These are phyloP conservation scores for Pueraria montana DNA, from an alignment of 306 rosid genomes.

Conservation along the genomic window DNA sequence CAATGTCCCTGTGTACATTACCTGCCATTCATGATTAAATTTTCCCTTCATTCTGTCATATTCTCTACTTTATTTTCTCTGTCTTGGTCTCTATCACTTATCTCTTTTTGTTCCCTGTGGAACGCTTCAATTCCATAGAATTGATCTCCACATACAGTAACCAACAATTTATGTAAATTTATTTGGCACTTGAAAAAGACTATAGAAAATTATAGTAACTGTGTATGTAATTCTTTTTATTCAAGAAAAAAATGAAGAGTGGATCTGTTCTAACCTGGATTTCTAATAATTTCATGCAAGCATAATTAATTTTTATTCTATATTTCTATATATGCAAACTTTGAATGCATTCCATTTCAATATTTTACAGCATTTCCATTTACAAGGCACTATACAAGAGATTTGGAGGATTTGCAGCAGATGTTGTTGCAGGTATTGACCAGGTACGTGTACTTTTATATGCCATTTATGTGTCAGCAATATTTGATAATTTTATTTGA, in stretches of 20 bases:
- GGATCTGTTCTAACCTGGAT: background rate
- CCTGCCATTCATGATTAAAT: background rate
- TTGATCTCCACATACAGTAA: conserved; percentile 14
- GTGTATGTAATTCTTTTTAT: background rate
- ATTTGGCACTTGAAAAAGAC: background rate
- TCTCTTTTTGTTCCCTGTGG: background rate
- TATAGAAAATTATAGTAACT: background rate
- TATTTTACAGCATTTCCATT: conserved; percentile 78
- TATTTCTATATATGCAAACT: conserved; percentile 6
- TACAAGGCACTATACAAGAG: conserved; percentile 95
- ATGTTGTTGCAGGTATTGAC: conserved; percentile 97
- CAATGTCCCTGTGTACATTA: background rate
- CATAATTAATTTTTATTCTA: conserved; percentile 3
- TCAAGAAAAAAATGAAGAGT: conserved; percentile 5
- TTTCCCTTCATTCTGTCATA: background rate
- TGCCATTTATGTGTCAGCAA: conserved; percentile 2
- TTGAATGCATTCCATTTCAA: conserved; percentile 41
- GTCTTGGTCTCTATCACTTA: background rate
- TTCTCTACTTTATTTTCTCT: background rate
- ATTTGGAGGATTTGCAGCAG: conserved; percentile 98
- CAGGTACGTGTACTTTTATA: conserved; percentile 64
- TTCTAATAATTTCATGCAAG: conserved; percentile 21
- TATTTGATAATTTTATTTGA: conserved; percentile 11
- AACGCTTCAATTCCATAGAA: background rate
- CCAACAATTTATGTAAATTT: background rate